Evolutionary conservation across 805 yeast genomes (phyloP), one percentile per base, ranked within the genome.

Genomic region (Candida boleticola): DNA sequence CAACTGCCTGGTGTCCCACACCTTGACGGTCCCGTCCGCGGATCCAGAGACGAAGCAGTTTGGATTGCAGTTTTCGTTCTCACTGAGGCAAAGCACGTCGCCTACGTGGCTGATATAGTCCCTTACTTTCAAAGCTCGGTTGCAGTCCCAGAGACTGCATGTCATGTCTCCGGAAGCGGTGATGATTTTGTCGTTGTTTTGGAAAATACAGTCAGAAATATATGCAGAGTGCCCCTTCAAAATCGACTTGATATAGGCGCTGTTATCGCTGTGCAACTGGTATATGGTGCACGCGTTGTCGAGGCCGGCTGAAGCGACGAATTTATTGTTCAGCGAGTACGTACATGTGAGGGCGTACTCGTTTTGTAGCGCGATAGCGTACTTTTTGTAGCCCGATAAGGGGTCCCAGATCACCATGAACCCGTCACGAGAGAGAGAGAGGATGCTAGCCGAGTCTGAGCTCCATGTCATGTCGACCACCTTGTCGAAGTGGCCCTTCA

Each of bases 341-440:
- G 83, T 89, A 66, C 95, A 83, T 5, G 85, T 66, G 39, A 86
- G 71, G 0, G 86, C 89, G 86, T 93, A 89, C 35, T 81, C 84
- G 36, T 85, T 85, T 37, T 83, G 88, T 42, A 89, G 64, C 3
- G 81, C 76, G 14, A 89, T 77, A 0, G 89, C 88, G 41, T 80
- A 79, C 41, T 76, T 67, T 55, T 89, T 90, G 48, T 77, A 66
- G 2, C 89, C 90, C 0, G 87, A 76, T 3, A 74, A 66, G 0
- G 88, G 73, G 58, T 89, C 92, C 97, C 97, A 90, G 17, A 87
- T 61, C 29, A 90, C 70, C 69, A 89, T 69, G 55, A 79, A 85
- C 2, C 96, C 96, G 61, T 90, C 97, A 57, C 87, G 96, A 20
- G 92, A 82, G 0, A 88, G 89, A 38, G 89, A 78, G 6, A 89